Percentiles rank a stretch among this genome's conserved stretches.
These are phyloP conservation scores for Cardamine chenopodiifolia DNA, from an alignment of 345 rosid species.

Conservation along the genomic window DNA sequence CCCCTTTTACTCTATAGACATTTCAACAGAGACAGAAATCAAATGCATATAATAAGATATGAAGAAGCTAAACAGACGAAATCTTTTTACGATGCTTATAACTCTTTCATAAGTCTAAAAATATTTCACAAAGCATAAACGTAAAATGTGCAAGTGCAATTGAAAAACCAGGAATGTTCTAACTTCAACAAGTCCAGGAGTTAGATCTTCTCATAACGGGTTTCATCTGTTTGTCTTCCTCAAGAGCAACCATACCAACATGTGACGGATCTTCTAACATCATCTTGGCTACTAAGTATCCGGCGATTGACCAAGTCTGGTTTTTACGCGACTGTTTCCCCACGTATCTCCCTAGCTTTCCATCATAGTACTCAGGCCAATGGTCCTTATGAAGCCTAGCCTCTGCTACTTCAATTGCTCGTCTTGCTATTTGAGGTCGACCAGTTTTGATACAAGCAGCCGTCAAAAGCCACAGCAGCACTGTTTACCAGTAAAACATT, in stretches of 20 bases:
- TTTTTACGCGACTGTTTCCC: slow-evolving; percentile 86
- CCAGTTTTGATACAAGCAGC: slow-evolving; percentile 94
- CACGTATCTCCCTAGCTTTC: slow-evolving; percentile 81
- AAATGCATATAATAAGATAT: slow-evolving; percentile 27
- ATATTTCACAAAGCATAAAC: slow-evolving; percentile 32
- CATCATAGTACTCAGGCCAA: slow-evolving; percentile 97
- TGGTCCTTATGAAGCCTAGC: slow-evolving; percentile 67
- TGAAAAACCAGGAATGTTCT: slow-evolving; percentile 25
- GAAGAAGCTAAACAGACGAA: slow-evolving; percentile 16
- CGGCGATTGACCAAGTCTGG: slow-evolving; percentile 95
- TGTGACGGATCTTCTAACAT: slow-evolving; percentile 96
- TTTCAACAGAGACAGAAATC: slow-evolving; percentile 5
- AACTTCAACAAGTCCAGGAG: slow-evolving; percentile 60
- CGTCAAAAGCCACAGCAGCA: slow-evolving; percentile 85
- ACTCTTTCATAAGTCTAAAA: slow-evolving; percentile 25
- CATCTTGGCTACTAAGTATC: slow-evolving; percentile 94
- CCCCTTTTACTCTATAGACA: background rate
- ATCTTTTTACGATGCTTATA: slow-evolving; percentile 19
- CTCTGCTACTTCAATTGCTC: slow-evolving; percentile 84
- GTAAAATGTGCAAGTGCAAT: slow-evolving; percentile 23
- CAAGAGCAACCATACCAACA: slow-evolving; percentile 82
- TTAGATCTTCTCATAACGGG: slow-evolving; percentile 74
- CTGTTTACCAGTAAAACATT: slow-evolving; percentile 46
- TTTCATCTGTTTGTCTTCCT: slow-evolving; percentile 88
- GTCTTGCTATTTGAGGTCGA: slow-evolving; percentile 88